These are phyloP conservation scores for Akanthomyces muscarius DNA, from an alignment of 2,329 filamentous ascomycete genomes.

Conservation along the genomic window DNA sequence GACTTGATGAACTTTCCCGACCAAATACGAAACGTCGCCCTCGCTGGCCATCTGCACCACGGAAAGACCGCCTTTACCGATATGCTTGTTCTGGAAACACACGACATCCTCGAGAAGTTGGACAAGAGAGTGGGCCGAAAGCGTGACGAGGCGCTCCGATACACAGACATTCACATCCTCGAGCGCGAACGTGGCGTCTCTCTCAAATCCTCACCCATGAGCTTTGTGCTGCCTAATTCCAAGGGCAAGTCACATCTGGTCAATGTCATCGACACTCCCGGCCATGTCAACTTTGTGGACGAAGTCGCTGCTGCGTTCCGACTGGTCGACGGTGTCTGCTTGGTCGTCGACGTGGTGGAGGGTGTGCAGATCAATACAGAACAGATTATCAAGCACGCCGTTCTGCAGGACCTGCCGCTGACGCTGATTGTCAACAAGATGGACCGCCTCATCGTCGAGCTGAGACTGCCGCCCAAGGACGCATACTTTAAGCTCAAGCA, in stretches of 20 bases:
- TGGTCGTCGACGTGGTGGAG: conserved; percentile 94
- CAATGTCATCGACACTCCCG: conserved; percentile 93
- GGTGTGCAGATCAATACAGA: conserved; percentile 99
- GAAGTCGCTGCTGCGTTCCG: conserved; percentile 87
- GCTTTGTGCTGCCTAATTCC: conserved; percentile 78
- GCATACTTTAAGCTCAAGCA: conserved; percentile 99
- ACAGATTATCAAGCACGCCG: conserved; percentile 93
- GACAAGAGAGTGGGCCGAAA: conserved; percentile 78
- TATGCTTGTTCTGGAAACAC: conserved; percentile 94
- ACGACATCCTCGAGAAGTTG: conserved; percentile 74
- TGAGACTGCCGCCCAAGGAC: conserved; percentile 89
- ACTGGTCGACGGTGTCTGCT: conserved; percentile 83
- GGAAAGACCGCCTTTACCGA: conserved; percentile 98
- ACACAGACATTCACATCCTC: conserved; percentile 86
- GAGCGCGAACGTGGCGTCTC: conserved; percentile 89
- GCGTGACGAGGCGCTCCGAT: conserved; percentile 84
- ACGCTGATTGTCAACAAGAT: conserved; percentile 96
- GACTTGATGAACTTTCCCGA: conserved; percentile 96
- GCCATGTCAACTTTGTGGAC: conserved; percentile 97
- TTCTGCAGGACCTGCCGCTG: conserved; percentile 82
- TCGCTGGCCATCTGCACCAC: conserved; percentile 92
- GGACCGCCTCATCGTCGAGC: conserved; percentile 88
- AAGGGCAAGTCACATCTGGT: conserved; percentile 92
- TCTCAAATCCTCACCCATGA: conserved; percentile 93
- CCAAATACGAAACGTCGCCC: conserved; percentile 86